These are phyloP conservation scores for Cryptococcus sp. DNA, from an alignment of 1,284 basidiomycete species.

Conservation along the genomic window DNA sequence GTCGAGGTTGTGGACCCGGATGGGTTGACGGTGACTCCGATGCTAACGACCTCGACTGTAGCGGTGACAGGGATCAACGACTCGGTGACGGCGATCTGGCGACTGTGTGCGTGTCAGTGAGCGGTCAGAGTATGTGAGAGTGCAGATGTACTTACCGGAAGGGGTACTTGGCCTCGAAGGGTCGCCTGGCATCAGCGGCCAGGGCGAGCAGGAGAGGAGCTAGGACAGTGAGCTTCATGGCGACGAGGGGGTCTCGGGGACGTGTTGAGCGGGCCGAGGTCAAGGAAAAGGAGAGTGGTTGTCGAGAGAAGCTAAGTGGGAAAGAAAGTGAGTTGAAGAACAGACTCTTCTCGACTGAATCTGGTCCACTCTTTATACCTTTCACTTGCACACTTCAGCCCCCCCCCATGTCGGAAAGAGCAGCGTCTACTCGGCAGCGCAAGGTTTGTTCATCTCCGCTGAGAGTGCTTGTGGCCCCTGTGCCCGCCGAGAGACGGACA, in stretches of 20 bases:
- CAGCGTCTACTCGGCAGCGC: background rate
- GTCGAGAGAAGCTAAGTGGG: background rate
- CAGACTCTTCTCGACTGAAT: background rate
- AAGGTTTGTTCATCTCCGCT: background rate
- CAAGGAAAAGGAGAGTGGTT: background rate
- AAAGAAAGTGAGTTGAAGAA: background rate
- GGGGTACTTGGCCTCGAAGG: background rate
- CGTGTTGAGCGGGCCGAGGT: background rate
- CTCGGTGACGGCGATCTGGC: background rate
- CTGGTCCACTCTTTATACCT: constrained; percentile 1
- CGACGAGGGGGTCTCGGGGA: background rate
- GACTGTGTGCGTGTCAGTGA: background rate
- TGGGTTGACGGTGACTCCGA: background rate
- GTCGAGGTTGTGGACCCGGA: background rate
- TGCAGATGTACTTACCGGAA: background rate
- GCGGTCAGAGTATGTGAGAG: too few relatives aligned
- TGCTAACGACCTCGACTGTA: background rate
- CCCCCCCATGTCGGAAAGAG: background rate
- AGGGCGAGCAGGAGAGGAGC: constrained; percentile 2
- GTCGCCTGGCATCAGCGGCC: constrained; percentile 4
- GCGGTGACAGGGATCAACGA: background rate
- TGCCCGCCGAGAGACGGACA: too few relatives aligned
- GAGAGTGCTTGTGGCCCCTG: too few relatives aligned
- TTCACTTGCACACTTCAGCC: background rate
- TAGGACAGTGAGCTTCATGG: constrained; percentile 1